Evolutionary conservation across 371 early-diverging fungal genomes (phyloP).

Genomic region (Mortierella sp.): DNA sequence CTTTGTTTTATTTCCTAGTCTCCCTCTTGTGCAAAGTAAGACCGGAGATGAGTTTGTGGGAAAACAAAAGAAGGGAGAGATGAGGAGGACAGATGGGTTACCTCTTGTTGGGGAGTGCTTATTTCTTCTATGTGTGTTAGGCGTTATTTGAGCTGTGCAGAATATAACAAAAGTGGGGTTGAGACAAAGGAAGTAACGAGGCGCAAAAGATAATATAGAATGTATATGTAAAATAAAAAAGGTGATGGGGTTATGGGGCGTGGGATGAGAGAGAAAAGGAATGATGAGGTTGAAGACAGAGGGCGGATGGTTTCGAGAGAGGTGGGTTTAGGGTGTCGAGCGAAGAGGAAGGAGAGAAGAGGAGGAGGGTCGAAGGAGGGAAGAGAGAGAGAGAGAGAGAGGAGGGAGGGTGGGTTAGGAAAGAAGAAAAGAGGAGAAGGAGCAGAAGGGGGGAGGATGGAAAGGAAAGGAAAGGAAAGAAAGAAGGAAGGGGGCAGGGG

Average conservation of each 20-base stretch:
- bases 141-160: conserved; percentile 8
- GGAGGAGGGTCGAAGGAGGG: too few relatives aligned
- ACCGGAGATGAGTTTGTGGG: background rate
- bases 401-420: background rate
- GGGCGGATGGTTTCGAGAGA: too few relatives aligned
- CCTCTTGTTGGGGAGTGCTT: background rate
- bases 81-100: background rate
- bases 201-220: background rate
- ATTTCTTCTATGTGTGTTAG: background rate
- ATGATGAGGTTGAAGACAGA: background rate
- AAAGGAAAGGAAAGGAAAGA: background rate
- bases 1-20: background rate
- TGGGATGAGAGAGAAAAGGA: background rate
- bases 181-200: background rate
- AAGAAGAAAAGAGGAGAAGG: conserved; percentile 8
- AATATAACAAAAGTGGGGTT: background rate
- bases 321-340: too few relatives aligned
- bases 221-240: background rate
- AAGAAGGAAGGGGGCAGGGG: background rate
- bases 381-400: background rate
- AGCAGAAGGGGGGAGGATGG: background rate
- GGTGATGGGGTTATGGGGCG: background rate
- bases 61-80: background rate
- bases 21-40: background rate
- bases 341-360: too few relatives aligned